Base-by-base conservation (phyloP, 805 yeast species). In the Starmerella sirachaensis region DNA sequence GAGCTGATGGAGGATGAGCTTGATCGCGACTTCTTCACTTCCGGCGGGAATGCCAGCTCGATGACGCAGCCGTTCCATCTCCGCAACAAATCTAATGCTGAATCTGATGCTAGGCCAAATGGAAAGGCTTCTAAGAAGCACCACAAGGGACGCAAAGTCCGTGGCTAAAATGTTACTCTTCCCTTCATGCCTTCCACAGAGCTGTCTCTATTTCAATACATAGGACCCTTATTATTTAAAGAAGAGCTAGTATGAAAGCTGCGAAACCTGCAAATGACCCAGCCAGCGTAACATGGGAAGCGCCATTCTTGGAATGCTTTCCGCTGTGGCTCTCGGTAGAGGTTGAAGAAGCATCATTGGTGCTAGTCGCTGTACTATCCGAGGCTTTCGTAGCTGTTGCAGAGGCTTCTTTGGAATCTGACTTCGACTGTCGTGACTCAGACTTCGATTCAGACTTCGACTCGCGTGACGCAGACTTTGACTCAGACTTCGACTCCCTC, bases 1-100 rank as follows among this genome's bases (percentile, higher is more conserved):
- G 41, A 35, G 4, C 16, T 78, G 54, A 79, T 84, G 6, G 84
- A 88, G 24, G 82, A 74, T 29, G 91, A 83, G 50, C 64, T 88
- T 47, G 96, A 88, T 58, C 66, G 72, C 25, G 94, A 84, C 41
- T 88, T 88, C 54, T 88, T 88, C 66, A 67, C 70, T 39, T 72
- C 77, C 76, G 69, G 68, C 41, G 62, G 59, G 12, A 74, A 77
- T 4, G 66, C 67, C 44, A 93, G 93, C 3, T 72, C 69, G 37
- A 54, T 78, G 43, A 64, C 66, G 29, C 63, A 69, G 5, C 94
- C 97, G 6, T 84, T 83, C 68, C 95, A 88, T 55, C 37, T 43
- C 24, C 48, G 51, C n/a, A 38, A 40, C 6, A 37, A 39, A 9
- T 21, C 22, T 17, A 10, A 27, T 16, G 29, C 22, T 1, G 38